Conservation (phyloP, 1,284 basidiomycete genomes). For the Ceratobasidium sp. region DNA sequence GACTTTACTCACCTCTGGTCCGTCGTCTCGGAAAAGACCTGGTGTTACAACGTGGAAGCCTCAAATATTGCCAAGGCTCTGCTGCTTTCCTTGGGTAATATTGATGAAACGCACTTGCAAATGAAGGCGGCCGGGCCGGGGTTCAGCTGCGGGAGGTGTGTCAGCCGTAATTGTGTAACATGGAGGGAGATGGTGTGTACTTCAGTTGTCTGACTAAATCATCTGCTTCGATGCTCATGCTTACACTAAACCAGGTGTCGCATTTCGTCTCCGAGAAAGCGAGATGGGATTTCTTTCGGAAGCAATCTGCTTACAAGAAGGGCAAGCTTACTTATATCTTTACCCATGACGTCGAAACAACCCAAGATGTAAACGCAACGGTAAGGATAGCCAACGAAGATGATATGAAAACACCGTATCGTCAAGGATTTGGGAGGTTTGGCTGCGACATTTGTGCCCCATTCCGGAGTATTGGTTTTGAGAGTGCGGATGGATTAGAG, state of each 20-base stretch:
- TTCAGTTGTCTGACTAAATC: not conserved
- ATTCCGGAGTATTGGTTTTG: too few relatives aligned
- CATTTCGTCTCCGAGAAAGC: not conserved
- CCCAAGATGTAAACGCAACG: too few relatives aligned
- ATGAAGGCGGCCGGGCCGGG: slow-evolving; percentile 13
- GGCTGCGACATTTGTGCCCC: too few relatives aligned
- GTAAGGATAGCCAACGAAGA: too few relatives aligned
- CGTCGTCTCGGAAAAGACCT: too few relatives aligned
- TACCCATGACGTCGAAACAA: not conserved
- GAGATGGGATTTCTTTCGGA: too few relatives aligned
- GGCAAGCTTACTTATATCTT: not conserved
- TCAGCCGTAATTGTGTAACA: not conserved
- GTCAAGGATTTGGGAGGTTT: too few relatives aligned
- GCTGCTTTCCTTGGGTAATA: not conserved
- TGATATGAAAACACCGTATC: too few relatives aligned
- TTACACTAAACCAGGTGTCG: not conserved
- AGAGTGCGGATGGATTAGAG: too few relatives aligned
- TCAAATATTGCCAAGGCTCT: slow-evolving; percentile 2
- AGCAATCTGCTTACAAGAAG: too few relatives aligned
- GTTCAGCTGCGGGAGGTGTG: slow-evolving; percentile 23
- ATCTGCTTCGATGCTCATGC: too few relatives aligned
- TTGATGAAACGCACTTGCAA: not conserved
- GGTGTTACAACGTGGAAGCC: not conserved
- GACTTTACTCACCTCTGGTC: not conserved
- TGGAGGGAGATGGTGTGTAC: slow-evolving; percentile 1